These are phyloP conservation scores for Musa beccarii DNA, from an alignment of 176 grass and related monocot species.

Conservation along the genomic window DNA sequence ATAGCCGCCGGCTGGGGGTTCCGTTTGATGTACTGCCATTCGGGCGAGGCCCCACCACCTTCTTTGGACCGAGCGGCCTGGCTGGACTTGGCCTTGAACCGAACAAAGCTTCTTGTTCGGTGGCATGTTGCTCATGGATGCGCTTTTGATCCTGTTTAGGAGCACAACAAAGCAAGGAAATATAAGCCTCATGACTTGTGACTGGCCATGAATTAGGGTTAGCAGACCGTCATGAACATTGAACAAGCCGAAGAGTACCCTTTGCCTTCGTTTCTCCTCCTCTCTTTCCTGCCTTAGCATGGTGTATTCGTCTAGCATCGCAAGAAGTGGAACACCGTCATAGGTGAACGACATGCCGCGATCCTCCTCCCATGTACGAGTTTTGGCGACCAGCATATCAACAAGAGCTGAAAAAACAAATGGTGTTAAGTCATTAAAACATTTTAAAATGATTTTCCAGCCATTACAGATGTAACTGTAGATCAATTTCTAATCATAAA, in stretches of 20 bases:
- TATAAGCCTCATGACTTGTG: background rate
- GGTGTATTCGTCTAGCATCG: conserved; percentile 88
- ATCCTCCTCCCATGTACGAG: conserved; percentile 68
- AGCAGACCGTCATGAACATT: background rate
- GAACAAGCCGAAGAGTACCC: conserved; percentile 24
- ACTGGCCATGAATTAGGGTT: background rate
- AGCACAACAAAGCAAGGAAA: background rate
- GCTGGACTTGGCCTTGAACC: conserved; percentile 54
- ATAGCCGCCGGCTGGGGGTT: conserved; percentile 37
- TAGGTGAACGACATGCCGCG: conserved; percentile 42
- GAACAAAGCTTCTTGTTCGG: conserved; percentile 61
- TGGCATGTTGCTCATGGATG: conserved; percentile 60
- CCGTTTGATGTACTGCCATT: conserved; percentile 26
- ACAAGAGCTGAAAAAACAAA: conserved; percentile 41
- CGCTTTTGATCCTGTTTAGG: conserved; percentile 73
- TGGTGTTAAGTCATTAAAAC: background rate
- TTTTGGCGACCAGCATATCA: conserved; percentile 67
- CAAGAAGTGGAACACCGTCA: conserved; percentile 63
- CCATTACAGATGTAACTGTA: background rate
- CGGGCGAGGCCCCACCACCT: conserved; percentile 35
- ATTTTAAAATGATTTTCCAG: background rate
- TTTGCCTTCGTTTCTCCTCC: conserved; percentile 77
- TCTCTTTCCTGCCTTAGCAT: conserved; percentile 64
- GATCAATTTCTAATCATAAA: background rate
- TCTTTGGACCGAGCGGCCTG: conserved; percentile 49